phyloP scores from a whole-genome alignment of 2,329 filamentous ascomycete genomes.

The Lachnellula cervina region DNA sequence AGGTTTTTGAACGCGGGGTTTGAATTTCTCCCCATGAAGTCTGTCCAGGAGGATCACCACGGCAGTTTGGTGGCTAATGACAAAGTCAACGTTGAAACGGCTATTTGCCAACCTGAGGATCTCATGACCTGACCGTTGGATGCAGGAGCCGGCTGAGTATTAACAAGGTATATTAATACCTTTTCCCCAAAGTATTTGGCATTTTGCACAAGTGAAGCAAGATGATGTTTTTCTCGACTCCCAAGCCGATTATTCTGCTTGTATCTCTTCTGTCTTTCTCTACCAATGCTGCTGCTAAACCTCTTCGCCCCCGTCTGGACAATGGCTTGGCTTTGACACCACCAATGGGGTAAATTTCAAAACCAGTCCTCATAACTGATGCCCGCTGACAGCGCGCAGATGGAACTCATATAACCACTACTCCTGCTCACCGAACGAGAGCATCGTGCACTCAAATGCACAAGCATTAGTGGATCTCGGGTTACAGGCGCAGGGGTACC shows the following conservation, averaged over 20 bases:
- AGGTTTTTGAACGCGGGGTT: background rate
- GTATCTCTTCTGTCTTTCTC: background rate
- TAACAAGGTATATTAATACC: background rate
- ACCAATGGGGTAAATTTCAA: constrained; percentile 19
- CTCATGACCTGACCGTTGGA: no score
- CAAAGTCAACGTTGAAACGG: no score
- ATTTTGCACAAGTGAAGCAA: background rate
- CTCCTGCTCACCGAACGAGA: constrained; percentile 41
- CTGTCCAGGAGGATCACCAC: no score
- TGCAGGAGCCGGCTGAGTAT: background rate
- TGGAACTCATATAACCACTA: constrained; percentile 51
- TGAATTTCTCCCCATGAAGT: background rate
- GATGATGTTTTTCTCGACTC: background rate
- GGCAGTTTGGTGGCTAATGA: no score
- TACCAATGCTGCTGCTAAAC: background rate
- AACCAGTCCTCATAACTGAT: background rate
- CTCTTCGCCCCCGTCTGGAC: constrained; percentile 10
- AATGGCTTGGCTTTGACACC: constrained; percentile 26
- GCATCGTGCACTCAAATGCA: constrained; percentile 42
- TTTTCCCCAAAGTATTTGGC: background rate
- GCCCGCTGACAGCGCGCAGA: constrained; percentile 3
- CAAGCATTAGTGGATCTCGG: constrained; percentile 43
- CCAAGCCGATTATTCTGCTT: background rate
- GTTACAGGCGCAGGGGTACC: constrained; percentile 42
- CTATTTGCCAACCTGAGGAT: no score